Conservation (phyloP, 129 eudicot genomes). For the carrot (Daucus carota) region DH1_v3.0 NC_030382.2:30375001-30375500, state of each 20-base stretch:
- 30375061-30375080: background rate
- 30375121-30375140: background rate
- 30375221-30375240: background rate
- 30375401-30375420: background rate
- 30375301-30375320: too few relatives aligned
- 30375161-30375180: background rate
- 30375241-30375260: background rate
- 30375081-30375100: background rate
- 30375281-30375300: background rate
- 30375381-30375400: background rate
- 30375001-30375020: conserved; percentile 88
- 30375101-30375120: background rate
- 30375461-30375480: background rate
- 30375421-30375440: background rate
- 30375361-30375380: background rate
- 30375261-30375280: background rate
- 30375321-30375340: background rate
- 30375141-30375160: background rate
- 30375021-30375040: conserved; percentile 84
- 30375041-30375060: conserved; percentile 8
- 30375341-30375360: background rate
- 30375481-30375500: background rate
- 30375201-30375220: background rate
- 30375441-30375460: background rate
- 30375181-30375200: background rate